Evolutionary conservation across 768 basidiomycete species (phyloP), one percentile per base, ranked within the genome.

Genomic region (Mycena pura): DNA sequence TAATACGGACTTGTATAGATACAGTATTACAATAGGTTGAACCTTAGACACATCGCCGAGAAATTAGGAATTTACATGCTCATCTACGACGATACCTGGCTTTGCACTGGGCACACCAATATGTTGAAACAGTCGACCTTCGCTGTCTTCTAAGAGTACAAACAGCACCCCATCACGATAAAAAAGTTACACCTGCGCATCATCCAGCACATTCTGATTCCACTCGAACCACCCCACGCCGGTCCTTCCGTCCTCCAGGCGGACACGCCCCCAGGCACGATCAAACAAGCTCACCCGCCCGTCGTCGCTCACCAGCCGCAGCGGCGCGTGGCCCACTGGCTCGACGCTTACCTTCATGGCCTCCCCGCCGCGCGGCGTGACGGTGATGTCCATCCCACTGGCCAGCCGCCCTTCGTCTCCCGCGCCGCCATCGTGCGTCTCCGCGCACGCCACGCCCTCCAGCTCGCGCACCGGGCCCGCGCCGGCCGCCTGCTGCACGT

Each of bases 331-430:
- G 48, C 48, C 48, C 48, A 49, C 34, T 9, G 48, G 48, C 48
- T 49, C 48, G 48, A 49, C 48, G 34, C 48, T 49, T 34, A 49
- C 48, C 22, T 34, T 49, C 34, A 49, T n/a, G 34, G 48, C 48
- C 48, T 49, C 48, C 48, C 48, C 48, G 48, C 48, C 48, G 34
- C 48, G 48, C 48, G 34, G 48, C 48, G 48, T 49, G 48, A 49
- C 34, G 14, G 34, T 49, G 11, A 49, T 49, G 34, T 49, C 48
- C 48, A 49, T 49, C 48, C 38, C 27, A 34, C 24, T 38, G 38
- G 38, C 48, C 48, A 49, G 34, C 34, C 48, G 34, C 22, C 48
- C 48, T 24, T 49, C 48, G 27, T 49, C 48, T 36, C 48, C n/a
- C n/a, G 48, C 48, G 48, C 34, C 34, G 34, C 27, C 27, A 24